These are phyloP conservation scores for Ganoderma meredithae DNA, from an alignment of 1,284 basidiomycete genomes.

Conservation along the genomic window DNA sequence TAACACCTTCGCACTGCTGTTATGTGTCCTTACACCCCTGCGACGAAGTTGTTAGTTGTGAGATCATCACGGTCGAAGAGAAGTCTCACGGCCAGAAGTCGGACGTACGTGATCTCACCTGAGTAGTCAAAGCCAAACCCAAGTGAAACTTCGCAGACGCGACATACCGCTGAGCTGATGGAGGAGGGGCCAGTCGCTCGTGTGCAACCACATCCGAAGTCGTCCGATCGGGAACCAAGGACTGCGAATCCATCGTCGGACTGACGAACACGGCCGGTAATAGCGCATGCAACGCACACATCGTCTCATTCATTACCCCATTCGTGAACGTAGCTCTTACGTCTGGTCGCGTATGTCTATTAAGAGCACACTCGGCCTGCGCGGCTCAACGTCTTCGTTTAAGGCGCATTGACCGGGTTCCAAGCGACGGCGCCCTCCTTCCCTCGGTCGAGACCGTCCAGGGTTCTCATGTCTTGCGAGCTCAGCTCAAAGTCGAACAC, in stretches of 20 bases:
- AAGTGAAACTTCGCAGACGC: neutral
- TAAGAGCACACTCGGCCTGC: too few relatives aligned
- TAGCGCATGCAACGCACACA: neutral
- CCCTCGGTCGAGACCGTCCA: constrained; percentile 57
- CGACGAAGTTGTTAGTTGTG: neutral
- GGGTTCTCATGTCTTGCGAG: constrained; percentile 51
- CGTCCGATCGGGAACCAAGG: neutral
- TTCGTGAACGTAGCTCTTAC: neutral
- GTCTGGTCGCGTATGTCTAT: neutral
- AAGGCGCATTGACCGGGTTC: constrained; percentile 52
- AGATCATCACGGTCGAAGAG: neutral
- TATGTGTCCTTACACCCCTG: too few relatives aligned
- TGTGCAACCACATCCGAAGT: neutral
- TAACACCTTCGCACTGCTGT: too few relatives aligned
- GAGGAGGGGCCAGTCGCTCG: too few relatives aligned
- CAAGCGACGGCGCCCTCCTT: constrained; percentile 52
- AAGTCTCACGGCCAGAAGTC: neutral
- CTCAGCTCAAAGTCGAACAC: constrained; percentile 61
- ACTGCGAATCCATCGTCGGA: neutral
- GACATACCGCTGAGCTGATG: too few relatives aligned
- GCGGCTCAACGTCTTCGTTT: neutral
- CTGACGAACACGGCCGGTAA: neutral
- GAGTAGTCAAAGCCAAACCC: too few relatives aligned
- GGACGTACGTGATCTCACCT: too few relatives aligned
- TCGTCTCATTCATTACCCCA: neutral